phyloP scores from a whole-genome alignment of 148 eudicot species.

The Pouteria glomerata region DNA sequence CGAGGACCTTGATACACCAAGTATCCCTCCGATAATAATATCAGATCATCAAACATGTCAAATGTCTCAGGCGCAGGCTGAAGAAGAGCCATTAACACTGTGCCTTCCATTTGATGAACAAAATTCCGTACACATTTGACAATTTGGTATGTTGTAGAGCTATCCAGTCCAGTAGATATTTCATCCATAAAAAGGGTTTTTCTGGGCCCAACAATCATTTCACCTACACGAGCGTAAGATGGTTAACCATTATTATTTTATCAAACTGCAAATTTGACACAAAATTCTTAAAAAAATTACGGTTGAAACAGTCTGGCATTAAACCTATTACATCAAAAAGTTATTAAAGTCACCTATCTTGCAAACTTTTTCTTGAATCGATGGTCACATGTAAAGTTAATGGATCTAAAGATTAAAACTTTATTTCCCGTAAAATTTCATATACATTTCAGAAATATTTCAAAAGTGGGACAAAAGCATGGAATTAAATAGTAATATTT shows the following conservation, averaged over 20 bases:
- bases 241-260: neutral
- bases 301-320: too few relatives aligned
- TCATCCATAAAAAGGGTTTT: constrained; percentile 94
- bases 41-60: constrained; percentile 74
- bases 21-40: constrained; percentile 64
- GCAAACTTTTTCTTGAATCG: neutral
- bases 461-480: too few relatives aligned
- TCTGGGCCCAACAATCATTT: constrained; percentile 87
- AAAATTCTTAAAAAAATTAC: too few relatives aligned
- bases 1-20: constrained; percentile 78
- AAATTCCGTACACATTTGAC: constrained; percentile 67
- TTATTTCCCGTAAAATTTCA: too few relatives aligned
- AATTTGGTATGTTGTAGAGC: constrained; percentile 82
- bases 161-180: constrained; percentile 84
- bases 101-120: constrained; percentile 80
- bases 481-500: too few relatives aligned
- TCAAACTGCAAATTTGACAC: too few relatives aligned
- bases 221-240: constrained; percentile 42
- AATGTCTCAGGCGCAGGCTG: constrained; percentile 97
- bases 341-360: neutral
- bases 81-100: constrained; percentile 85
- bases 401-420: too few relatives aligned
- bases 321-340: too few relatives aligned
- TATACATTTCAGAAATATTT: too few relatives aligned
- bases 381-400: neutral